Conservation (phyloP, 352 stramenopile genomes). For the Phytopythium boreale region DNA sequence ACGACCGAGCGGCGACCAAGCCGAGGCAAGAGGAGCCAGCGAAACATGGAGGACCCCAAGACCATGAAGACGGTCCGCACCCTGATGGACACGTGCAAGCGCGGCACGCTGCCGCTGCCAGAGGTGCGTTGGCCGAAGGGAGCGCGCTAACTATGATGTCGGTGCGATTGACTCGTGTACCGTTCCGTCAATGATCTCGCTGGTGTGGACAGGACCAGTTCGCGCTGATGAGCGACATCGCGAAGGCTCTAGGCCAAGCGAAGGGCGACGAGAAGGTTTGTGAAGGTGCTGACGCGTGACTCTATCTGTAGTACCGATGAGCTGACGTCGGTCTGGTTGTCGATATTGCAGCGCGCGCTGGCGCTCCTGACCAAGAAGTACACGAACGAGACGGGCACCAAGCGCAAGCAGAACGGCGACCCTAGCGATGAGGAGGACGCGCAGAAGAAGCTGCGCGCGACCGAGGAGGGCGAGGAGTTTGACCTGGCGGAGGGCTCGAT, state of each 20-base stretch:
- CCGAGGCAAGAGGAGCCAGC: slow-evolving; percentile 9
- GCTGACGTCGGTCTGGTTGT: not conserved
- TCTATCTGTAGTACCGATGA: not conserved
- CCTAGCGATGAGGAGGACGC: slow-evolving; percentile 12
- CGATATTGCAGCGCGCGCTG: not conserved
- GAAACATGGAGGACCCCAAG: slow-evolving; percentile 6
- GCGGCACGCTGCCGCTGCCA: slow-evolving; percentile 1
- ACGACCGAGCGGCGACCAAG: slow-evolving; percentile 4
- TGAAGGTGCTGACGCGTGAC: not conserved
- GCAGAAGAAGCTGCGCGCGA: slow-evolving; percentile 1
- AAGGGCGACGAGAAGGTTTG: slow-evolving; percentile 5
- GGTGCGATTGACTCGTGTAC: not conserved
- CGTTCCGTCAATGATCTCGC: not conserved
- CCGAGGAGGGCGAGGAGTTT: slow-evolving; percentile 8
- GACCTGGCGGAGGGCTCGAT: slow-evolving; percentile 27
- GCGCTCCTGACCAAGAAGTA: slow-evolving; percentile 2
- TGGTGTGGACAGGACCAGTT: slow-evolving; percentile 3
- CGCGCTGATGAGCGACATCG: slow-evolving; percentile 2
- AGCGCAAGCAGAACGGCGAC: slow-evolving; percentile 9
- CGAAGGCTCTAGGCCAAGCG: not conserved
- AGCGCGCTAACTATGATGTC: not conserved
- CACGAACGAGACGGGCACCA: slow-evolving; percentile 1
- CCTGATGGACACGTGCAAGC: slow-evolving; percentile 12
- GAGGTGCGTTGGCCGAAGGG: not conserved
- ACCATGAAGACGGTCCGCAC: not conserved